These are phyloP conservation scores for Xylariaceae sp. DNA, from an alignment of 2,329 filamentous ascomycete genomes.

Conservation along the genomic window DNA sequence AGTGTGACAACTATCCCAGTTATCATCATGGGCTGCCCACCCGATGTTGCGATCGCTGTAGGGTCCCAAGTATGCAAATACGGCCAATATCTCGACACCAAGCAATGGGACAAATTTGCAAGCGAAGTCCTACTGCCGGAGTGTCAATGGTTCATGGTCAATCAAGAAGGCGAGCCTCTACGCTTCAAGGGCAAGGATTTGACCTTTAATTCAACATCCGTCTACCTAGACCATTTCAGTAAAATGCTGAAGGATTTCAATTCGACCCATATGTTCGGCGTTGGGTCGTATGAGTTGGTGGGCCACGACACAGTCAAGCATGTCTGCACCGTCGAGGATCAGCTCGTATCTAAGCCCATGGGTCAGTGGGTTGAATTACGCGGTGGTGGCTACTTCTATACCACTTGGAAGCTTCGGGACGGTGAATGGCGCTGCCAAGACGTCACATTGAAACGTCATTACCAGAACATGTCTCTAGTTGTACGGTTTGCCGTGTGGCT, in stretches of 20 bases:
- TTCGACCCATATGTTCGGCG: conserved; percentile 8
- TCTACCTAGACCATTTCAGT: conserved; percentile 3
- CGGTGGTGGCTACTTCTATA: background rate
- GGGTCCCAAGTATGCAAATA: conserved; percentile 4
- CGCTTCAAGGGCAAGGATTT: background rate
- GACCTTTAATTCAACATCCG: conserved; percentile 1
- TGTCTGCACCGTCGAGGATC: conserved; percentile 3
- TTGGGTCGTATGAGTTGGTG: conserved; percentile 9
- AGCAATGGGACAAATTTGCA: conserved; percentile 7
- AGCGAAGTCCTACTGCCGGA: conserved; percentile 5
- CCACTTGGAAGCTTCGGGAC: background rate
- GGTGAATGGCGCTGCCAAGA: background rate
- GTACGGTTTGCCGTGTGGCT: background rate
- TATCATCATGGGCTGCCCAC: background rate
- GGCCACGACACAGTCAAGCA: conserved; percentile 8
- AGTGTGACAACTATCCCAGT: background rate
- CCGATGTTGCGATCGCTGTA: background rate
- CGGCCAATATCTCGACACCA: conserved; percentile 8
- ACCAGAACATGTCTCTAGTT: background rate
- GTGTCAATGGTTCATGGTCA: conserved; percentile 4
- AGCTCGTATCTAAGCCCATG: background rate
- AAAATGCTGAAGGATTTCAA: conserved; percentile 6
- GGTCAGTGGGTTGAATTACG: background rate
- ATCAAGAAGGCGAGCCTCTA: background rate
- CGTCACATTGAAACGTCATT: background rate